Percentiles rank a stretch among this genome's conserved stretches.
These are phyloP conservation scores for Arabidopsis arenosa DNA, from an alignment of 345 rosid genomes.

Conservation along the genomic window DNA sequence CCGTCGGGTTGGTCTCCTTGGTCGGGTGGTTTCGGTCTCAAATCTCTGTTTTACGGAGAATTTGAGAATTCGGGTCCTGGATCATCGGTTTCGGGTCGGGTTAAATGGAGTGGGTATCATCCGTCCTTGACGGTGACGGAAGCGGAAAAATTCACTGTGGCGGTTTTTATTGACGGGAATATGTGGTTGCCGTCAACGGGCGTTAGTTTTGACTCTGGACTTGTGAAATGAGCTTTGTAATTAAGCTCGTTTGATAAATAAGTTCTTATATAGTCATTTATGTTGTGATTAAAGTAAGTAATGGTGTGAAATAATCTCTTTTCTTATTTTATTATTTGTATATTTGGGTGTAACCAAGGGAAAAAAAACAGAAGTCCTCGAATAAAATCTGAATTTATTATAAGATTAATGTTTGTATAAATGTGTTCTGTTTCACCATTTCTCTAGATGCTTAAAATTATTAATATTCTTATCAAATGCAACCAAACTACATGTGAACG, in stretches of 20 bases:
- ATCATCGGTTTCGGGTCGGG: conserved; percentile 52
- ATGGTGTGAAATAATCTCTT: not conserved
- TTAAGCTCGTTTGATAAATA: not conserved
- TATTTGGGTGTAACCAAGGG: not conserved
- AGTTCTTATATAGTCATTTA: conserved; percentile 6
- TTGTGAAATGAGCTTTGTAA: conserved; percentile 37
- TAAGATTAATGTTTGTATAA: not conserved
- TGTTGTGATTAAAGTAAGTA: conserved; percentile 2
- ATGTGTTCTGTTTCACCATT: too few species aligned
- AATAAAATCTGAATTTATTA: not conserved
- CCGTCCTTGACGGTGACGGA: conserved; percentile 38
- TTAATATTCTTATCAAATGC: too few species aligned
- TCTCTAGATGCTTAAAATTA: too few species aligned
- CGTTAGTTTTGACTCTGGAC: conserved; percentile 47
- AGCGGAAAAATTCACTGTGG: conserved; percentile 42
- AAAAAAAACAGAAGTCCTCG: not conserved
- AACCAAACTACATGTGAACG: not conserved
- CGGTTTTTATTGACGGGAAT: conserved; percentile 35
- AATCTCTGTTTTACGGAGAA: conserved; percentile 56
- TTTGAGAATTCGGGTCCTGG: conserved; percentile 59
- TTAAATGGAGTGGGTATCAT: conserved; percentile 57
- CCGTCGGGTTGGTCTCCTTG: conserved; percentile 68
- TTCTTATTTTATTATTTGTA: not conserved
- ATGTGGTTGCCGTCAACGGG: conserved; percentile 49
- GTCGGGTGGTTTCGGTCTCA: conserved; percentile 44